Conservation (phyloP, 768 basidiomycete species). For the Tylopilus vinaceipallidus region DNA sequence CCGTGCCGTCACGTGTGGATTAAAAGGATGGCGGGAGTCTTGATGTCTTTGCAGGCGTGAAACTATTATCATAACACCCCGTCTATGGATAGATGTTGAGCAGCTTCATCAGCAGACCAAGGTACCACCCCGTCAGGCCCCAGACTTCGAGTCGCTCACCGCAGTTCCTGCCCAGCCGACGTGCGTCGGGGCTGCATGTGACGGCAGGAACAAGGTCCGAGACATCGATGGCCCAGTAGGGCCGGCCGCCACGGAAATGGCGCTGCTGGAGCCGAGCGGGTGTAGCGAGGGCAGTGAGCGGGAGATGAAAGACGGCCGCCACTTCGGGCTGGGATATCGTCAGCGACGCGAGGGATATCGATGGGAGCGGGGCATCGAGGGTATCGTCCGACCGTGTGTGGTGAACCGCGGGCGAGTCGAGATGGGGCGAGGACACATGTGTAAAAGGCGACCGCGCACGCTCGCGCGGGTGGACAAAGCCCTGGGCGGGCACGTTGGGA, state of each 20-base stretch:
- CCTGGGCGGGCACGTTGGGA: conserved; percentile 30
- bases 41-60: background rate
- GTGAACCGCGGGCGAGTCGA: no score
- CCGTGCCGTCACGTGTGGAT: background rate
- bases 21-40: background rate
- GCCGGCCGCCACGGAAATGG: conserved; percentile 49
- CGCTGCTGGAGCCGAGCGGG: conserved; percentile 47
- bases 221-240: conserved; percentile 69
- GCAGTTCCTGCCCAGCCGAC: conserved; percentile 40
- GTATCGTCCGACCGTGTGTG: no score
- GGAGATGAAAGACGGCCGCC: conserved; percentile 68
- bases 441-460: background rate
- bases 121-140: conserved; percentile 85
- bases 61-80: background rate
- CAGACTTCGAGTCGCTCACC: conserved; percentile 65
- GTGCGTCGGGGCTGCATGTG: conserved; percentile 32
- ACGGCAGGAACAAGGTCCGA: conserved; percentile 47
- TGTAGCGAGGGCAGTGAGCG: conserved; percentile 50
- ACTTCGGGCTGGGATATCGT: conserved; percentile 62
- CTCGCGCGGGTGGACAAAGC: conserved; percentile 37
- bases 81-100: conserved; percentile 46
- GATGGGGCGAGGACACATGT: conserved; percentile 1
- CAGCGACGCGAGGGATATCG: conserved; percentile 52
- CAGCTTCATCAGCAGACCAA: conserved; percentile 57
- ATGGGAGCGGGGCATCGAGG: conserved; percentile 49